These are phyloP conservation scores for Axilococcus clingmanii DNA, from an alignment of 139 green algal genomes.

Conservation along the genomic window DNA sequence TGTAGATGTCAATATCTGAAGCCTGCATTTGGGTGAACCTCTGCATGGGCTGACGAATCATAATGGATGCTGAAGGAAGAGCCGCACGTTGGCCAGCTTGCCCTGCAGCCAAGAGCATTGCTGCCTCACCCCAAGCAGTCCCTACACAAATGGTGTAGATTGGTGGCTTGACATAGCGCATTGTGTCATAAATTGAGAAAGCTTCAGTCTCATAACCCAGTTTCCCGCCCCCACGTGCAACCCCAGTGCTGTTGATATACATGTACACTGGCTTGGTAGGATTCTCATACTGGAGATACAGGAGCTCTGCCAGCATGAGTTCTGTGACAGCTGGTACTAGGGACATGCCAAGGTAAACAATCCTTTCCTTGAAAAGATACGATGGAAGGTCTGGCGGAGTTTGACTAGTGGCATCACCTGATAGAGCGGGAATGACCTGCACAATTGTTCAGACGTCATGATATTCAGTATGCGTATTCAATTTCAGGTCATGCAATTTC, in stretches of 20 bases:
- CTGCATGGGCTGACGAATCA: slow-evolving; percentile 94
- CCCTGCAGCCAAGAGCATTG: slow-evolving; percentile 87
- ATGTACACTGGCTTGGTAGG: slow-evolving; percentile 78
- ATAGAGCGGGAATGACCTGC: slow-evolving; percentile 60
- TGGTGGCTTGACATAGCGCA: slow-evolving; percentile 84
- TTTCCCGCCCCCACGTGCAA: slow-evolving; percentile 83
- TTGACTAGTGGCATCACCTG: slow-evolving; percentile 67
- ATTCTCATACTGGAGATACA: slow-evolving; percentile 73
- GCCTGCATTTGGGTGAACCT: slow-evolving; percentile 82
- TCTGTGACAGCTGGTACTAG: slow-evolving; percentile 84
- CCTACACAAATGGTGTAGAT: slow-evolving; percentile 88
- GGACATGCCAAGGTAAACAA: slow-evolving; percentile 95
- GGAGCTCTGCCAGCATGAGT: slow-evolving; percentile 78
- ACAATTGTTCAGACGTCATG: slow-evolving; percentile 1
- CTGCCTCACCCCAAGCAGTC: slow-evolving; percentile 92
- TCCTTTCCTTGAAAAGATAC: slow-evolving; percentile 95
- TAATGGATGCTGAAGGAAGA: slow-evolving; percentile 90
- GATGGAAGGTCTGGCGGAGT: slow-evolving; percentile 93
- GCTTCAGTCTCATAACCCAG: slow-evolving; percentile 95
- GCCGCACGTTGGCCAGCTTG: slow-evolving; percentile 79
- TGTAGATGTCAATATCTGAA: slow-evolving; percentile 95
- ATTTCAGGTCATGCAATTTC: slow-evolving; percentile 33
- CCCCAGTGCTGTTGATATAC: slow-evolving; percentile 99
- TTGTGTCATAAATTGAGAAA: slow-evolving; percentile 97
- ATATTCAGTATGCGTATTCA: too few relatives aligned